Base-by-base conservation (phyloP, 176 grass and related monocot species). In the Raddia guianensis region DNA sequence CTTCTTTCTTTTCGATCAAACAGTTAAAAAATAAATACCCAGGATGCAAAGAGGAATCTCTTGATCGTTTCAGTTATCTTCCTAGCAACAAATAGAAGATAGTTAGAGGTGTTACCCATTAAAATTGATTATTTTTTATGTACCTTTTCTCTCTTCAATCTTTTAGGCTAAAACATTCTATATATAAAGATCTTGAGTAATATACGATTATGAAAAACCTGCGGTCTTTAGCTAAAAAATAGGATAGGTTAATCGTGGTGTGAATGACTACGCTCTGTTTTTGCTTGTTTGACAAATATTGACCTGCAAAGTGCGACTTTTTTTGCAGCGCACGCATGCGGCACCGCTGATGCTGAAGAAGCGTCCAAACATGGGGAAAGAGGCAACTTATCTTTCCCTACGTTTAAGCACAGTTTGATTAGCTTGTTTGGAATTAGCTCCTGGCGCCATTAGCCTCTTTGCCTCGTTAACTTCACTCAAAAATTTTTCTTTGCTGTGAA, bases 351-450 rank as follows among this genome's bases (percentile, higher is more conserved):
- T 27, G 35, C 10, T 32, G 44, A 73, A 27, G 48, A 45, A 40
- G 37, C 37, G 4, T 40, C 76, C 84, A 37, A 73, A 47, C 12
- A 15, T 16, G n/a, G 57, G 4, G 7, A 63, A 81, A 73, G 80
- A 11, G 57, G 18, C 10, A 3, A 18, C 33, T 73, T 45, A 73
- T 53, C 57, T 73, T 53, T 37, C 33, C 7, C 7, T 27, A 40
- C 53, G 47, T 40, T 66, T 11, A 68, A 47, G 58, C 46, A 63
- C 4, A 37, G 9, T 50, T 50, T 42, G 55, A 80, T 47, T 68
- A 55, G 0, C 6, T 53, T 20, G 72, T 75, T 83, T 84, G 66
- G 83, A 71, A 20, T 18, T 63, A 45, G 10, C 48, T 63, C 33
- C 9, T 71, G 74, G 47, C 15, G 56, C 0, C 45, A 71, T 78